Base-by-base conservation (phyloP, 2,329 filamentous ascomycete species). In the Lecanosticta acicola region DNA sequence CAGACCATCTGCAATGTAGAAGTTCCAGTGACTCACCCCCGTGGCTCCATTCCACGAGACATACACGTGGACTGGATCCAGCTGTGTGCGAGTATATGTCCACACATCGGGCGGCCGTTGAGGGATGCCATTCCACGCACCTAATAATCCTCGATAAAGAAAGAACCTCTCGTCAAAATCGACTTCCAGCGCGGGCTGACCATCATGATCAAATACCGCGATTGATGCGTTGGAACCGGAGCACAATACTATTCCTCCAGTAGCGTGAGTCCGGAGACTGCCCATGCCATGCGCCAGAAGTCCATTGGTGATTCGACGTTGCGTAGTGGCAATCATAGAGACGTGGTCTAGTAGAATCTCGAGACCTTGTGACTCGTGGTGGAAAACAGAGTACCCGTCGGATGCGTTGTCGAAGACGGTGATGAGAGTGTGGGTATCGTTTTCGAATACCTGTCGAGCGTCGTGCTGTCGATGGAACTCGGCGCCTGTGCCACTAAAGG, bases 1-100 rank as follows among this genome's bases (percentile, higher is more conserved):
- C 20, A 34, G 24, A 2, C 37, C 42, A 29, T 39, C 35, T 13
- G 11, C 11, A 2, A 3, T 21, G 3, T 63, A 63, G 47, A 68
- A 65, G 1, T 56, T 54, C 63, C 65, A 69, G 3, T 11, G 34
- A 2, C 47, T 55, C 4, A 69, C 53, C 17, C 67, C 64, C 0
- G 66, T 69, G 7, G 66, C 66, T 2, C 66, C 66, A 32, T 68
- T 59, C 59, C 58, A 61, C 39, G 53, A 57, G 33, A 68, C 61
- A 49, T 66, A 58, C n/a, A n/a, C n/a, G n/a, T n/a, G n/a, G n/a
- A n/a, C n/a, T n/a, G n/a, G 45, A 65, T 5, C n/a, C n/a, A n/a
- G n/a, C n/a, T n/a, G n/a, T n/a, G n/a, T n/a, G n/a, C n/a, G n/a
- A 29, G 8, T 20, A 45, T 3, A 24, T 33, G 2, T 62, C 67